These are phyloP conservation scores for Xylaria sp. DNA, from an alignment of 2,329 filamentous ascomycete genomes.

Conservation along the genomic window DNA sequence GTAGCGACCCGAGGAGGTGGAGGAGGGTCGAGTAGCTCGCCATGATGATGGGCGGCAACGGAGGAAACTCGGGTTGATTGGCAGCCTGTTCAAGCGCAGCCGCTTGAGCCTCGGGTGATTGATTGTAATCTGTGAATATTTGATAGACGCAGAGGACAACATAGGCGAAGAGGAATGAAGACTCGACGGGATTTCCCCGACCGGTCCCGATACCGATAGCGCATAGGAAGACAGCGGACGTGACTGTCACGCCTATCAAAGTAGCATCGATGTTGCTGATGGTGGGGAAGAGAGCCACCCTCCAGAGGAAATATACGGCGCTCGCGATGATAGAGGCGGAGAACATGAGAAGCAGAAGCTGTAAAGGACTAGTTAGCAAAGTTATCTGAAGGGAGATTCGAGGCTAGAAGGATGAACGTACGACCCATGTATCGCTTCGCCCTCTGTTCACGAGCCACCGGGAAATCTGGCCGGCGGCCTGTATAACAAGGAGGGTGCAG, in stretches of 20 bases:
- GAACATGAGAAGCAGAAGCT: slow-evolving; percentile 87
- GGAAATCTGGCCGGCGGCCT: slow-evolving; percentile 92
- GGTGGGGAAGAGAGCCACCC: slow-evolving; percentile 90
- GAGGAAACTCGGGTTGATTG: slow-evolving; percentile 85
- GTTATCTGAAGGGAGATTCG: not conserved
- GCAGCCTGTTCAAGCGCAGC: slow-evolving; percentile 55
- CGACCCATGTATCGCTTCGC: slow-evolving; percentile 95
- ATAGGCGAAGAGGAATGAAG: slow-evolving; percentile 93
- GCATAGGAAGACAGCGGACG: slow-evolving; percentile 89
- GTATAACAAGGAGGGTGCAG: slow-evolving; percentile 93
- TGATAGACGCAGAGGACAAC: slow-evolving; percentile 98
- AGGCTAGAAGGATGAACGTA: slow-evolving; percentile 50
- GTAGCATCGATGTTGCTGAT: slow-evolving; percentile 92
- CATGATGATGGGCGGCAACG: slow-evolving; percentile 97
- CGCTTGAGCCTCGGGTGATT: slow-evolving; percentile 69
- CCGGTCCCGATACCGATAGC: slow-evolving; percentile 94
- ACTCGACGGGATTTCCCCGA: slow-evolving; percentile 92
- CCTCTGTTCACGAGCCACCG: slow-evolving; percentile 93
- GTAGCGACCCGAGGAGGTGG: slow-evolving; percentile 82
- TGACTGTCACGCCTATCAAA: slow-evolving; percentile 90
- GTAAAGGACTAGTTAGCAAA: slow-evolving; percentile 10
- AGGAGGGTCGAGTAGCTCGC: slow-evolving; percentile 93
- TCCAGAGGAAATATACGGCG: slow-evolving; percentile 94
- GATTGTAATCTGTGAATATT: slow-evolving; percentile 97
- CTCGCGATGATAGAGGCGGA: slow-evolving; percentile 92